Evolutionary conservation across 805 yeast species (phyloP).

Genomic region (Zygoascus bituminiphila): DNA sequence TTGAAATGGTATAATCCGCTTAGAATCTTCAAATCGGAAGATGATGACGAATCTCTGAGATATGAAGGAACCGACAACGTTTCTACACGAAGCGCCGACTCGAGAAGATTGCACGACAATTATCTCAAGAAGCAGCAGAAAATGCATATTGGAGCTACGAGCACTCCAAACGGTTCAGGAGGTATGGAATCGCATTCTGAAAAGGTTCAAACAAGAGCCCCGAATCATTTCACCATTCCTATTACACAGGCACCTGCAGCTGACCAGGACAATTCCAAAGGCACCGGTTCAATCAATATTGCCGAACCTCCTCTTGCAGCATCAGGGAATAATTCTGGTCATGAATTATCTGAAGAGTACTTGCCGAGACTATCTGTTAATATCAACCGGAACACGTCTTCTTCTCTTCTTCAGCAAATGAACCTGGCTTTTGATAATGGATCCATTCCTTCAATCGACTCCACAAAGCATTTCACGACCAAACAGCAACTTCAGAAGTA

Average conservation of each 20-base stretch:
- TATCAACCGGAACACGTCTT: neutral
- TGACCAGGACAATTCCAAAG: neutral
- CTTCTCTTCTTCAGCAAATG: neutral
- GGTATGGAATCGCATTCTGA: neutral
- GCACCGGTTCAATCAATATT: neutral
- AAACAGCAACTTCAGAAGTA: neutral
- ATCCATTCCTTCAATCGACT: neutral
- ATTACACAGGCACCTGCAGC: neutral
- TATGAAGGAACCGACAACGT: neutral
- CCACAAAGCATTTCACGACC: neutral
- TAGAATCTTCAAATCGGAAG: neutral
- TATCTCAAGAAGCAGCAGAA: neutral
- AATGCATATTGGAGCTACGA: neutral
- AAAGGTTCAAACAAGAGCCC: too few species aligned
- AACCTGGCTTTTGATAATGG: neutral
- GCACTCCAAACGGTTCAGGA: neutral
- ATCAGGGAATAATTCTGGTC: neutral
- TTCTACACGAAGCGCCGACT: neutral
- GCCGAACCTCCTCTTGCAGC: neutral
- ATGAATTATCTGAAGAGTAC: neutral
- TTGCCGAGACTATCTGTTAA: neutral
- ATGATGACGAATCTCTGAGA: conserved; percentile 2
- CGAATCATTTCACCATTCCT: neutral
- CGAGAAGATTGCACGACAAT: neutral
- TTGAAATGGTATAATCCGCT: conserved; percentile 2